These are phyloP conservation scores for Rhizopogon sp. DNA, from an alignment of 768 basidiomycete genomes.

Conservation along the genomic window DNA sequence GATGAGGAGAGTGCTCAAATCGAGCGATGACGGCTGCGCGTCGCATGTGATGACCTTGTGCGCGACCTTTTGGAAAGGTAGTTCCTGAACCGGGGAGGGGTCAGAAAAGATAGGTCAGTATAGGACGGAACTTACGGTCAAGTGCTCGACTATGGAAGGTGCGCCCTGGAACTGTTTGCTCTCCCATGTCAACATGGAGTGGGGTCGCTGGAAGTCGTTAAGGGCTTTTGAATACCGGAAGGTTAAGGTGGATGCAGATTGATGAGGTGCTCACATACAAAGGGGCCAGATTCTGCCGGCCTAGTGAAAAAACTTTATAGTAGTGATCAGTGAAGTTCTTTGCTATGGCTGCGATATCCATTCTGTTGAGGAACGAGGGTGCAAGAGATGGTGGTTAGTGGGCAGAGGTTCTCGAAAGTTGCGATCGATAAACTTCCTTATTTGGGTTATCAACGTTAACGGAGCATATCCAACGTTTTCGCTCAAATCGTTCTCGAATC, in stretches of 20 bases:
- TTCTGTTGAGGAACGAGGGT: slow-evolving; percentile 35
- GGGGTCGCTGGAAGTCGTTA: slow-evolving; percentile 48
- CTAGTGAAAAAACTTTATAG: slow-evolving; percentile 70
- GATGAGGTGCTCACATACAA: slow-evolving; percentile 70
- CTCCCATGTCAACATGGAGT: slow-evolving; percentile 89
- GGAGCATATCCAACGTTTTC: background rate
- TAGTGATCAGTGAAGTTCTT: slow-evolving; percentile 80
- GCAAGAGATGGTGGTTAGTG: slow-evolving; percentile 1
- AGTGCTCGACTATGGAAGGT: slow-evolving; percentile 59
- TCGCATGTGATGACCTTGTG: slow-evolving; percentile 83
- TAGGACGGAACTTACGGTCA: slow-evolving; percentile 44
- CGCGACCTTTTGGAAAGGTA: slow-evolving; percentile 78
- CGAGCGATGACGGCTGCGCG: slow-evolving; percentile 75
- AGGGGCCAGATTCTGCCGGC: slow-evolving; percentile 47
- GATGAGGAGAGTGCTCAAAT: slow-evolving; percentile 60
- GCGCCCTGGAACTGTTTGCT: slow-evolving; percentile 51
- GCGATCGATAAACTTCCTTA: slow-evolving; percentile 10
- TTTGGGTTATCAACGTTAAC: slow-evolving; percentile 9
- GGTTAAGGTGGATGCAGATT: background rate
- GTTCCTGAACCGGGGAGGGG: slow-evolving; percentile 34
- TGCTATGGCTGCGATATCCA: slow-evolving; percentile 71
- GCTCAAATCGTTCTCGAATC: background rate
- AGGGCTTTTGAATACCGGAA: slow-evolving; percentile 25
- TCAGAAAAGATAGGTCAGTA: background rate
- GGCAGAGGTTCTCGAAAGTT: background rate